These are phyloP conservation scores for Rhodotorula kratochvilovae DNA, from an alignment of 768 basidiomycete species.

Conservation along the genomic window DNA sequence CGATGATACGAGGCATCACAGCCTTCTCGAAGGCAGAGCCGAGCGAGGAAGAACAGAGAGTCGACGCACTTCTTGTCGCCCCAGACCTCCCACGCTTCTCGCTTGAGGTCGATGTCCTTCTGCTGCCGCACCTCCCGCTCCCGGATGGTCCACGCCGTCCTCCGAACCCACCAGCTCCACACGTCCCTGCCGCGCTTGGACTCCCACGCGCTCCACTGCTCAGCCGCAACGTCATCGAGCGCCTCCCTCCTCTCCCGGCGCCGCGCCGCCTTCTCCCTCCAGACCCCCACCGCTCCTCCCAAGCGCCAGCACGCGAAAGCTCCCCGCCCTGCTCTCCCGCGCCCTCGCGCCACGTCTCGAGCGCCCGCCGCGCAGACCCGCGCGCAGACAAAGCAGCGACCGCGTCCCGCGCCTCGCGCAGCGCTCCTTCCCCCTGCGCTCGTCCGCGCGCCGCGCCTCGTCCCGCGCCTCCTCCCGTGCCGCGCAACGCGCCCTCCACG, in stretches of 20 bases:
- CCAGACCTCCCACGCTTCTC: background rate
- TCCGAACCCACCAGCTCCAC: background rate
- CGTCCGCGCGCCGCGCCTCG: background rate
- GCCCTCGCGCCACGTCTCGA: background rate
- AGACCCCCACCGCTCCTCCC: background rate
- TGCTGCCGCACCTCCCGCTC: background rate
- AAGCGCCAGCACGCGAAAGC: background rate
- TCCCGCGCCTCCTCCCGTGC: background rate
- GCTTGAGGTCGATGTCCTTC: background rate
- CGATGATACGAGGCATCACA: too few species aligned
- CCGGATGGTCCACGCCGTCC: background rate
- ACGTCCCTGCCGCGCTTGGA: background rate
- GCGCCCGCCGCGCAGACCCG: background rate
- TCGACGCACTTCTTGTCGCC: conserved; percentile 1
- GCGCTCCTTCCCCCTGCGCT: background rate
- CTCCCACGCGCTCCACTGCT: background rate
- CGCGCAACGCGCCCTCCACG: background rate
- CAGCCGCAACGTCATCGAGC: background rate
- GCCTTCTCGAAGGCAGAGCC: background rate
- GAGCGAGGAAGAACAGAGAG: too few species aligned
- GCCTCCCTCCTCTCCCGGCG: background rate
- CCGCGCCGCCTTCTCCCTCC: background rate
- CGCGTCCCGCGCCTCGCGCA: conserved; percentile 6
- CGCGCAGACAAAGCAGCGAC: background rate
- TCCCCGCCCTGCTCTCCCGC: background rate